Base-by-base conservation (phyloP, 306 rosid genomes). In the Trifolium repens region DNA sequence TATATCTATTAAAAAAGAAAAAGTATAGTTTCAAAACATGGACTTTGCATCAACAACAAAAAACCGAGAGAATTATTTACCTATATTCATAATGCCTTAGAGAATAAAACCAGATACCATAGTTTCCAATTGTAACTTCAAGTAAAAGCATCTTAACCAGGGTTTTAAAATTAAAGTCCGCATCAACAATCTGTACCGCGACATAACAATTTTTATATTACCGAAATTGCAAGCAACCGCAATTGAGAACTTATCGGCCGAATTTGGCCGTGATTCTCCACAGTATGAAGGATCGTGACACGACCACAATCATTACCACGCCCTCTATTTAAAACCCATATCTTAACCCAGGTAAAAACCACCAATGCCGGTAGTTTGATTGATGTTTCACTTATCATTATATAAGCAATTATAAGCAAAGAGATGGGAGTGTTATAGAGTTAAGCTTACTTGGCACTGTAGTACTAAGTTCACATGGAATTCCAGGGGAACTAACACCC, bases 401-500 rank as follows among this genome's bases (percentile, higher is more conserved):
- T 30, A 43, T 69, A 49, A 64, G 63, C 62, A 54, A 52, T 47
- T 39, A 43, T 69, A 49, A 64, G 58, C 62, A 54, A 44, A 32
- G 49, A 67, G 79, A 75, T 58, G 34, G 66, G 40, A 58, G 27
- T 52, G 39, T 7, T 30, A 30, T n/a, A 58, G 37, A 78, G 78
- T 78, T 75, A 73, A 76, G 82, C 97, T 87, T 85, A 94, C 97
- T 85, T 40, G 96, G 93, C 82, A 94, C 77, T 27, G 71, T 68
- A 42, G 81, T 50, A 68, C 84, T 67, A 34, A 89, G 81, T 3
- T 85, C 89, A 77, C 80, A 9, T 15, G 93, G 84, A 73, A 13
- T 65, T 77, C 96, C 97, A 24, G 88, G 88, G 70, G 90, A 85
- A 85, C 92, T 86, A 79, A 91, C 84, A 43, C 96, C 97, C 96